Evolutionary conservation across 2,329 filamentous ascomycete species (phyloP).

Genomic region (Trichophyton rubrum): DNA sequence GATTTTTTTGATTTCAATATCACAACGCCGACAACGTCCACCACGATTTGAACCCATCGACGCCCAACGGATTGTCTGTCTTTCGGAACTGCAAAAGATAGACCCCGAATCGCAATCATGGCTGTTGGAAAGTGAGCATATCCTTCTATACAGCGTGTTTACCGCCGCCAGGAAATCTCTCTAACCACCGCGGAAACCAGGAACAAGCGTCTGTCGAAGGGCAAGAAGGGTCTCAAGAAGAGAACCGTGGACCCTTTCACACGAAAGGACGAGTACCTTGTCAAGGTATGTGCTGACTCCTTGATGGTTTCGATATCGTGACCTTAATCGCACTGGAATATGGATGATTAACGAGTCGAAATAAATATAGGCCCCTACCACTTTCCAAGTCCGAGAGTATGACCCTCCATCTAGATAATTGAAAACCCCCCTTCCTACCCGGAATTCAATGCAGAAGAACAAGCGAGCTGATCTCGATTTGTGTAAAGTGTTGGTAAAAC

Average conservation of each 20-base stretch:
- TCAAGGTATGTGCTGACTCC: slow-evolving; percentile 55
- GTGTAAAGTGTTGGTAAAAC: slow-evolving; percentile 87
- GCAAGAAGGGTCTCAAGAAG: slow-evolving; percentile 99
- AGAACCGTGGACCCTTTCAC: slow-evolving; percentile 94
- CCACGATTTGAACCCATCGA: slow-evolving; percentile 26
- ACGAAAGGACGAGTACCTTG: slow-evolving; percentile 97
- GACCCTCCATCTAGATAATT: slow-evolving; percentile 22
- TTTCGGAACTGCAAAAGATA: slow-evolving; percentile 29
- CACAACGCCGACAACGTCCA: slow-evolving; percentile 24
- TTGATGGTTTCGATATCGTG: neutral
- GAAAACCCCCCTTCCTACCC: neutral
- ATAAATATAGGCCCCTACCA: slow-evolving; percentile 63
- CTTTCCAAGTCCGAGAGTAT: slow-evolving; percentile 95
- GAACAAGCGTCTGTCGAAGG: slow-evolving; percentile 99
- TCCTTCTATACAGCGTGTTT: slow-evolving; percentile 8
- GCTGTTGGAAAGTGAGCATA: slow-evolving; percentile 64
- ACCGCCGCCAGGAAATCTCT: slow-evolving; percentile 4
- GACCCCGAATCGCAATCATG: slow-evolving; percentile 53
- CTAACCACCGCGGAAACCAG: slow-evolving; percentile 30
- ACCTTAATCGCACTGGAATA: neutral
- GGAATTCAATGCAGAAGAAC: slow-evolving; percentile 7
- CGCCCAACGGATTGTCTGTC: slow-evolving; percentile 31
- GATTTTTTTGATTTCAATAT: slow-evolving; percentile 28
- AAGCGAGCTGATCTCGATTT: slow-evolving; percentile 7
- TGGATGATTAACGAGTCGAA: neutral